phyloP scores from a whole-genome alignment of 2,329 filamentous ascomycete species.

The Curvularia sp. region DNA sequence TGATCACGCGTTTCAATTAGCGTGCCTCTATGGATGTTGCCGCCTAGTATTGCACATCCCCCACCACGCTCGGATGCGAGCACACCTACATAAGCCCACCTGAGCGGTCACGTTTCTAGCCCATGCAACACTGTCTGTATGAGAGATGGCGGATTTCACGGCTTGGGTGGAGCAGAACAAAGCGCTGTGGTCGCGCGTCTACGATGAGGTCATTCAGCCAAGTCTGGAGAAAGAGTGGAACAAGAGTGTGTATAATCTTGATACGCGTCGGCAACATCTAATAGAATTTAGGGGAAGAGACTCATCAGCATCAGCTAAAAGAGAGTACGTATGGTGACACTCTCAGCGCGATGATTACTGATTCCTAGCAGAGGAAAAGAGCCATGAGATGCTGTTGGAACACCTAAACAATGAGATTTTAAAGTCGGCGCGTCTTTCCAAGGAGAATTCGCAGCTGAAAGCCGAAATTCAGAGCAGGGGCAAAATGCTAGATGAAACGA shows the following conservation, averaged over 20 bases:
- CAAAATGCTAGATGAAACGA: neutral
- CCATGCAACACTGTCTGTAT: slow-evolving; percentile 5
- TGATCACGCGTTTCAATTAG: slow-evolving; percentile 33
- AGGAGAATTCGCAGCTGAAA: slow-evolving; percentile 28
- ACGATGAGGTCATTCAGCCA: slow-evolving; percentile 46
- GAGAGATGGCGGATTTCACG: slow-evolving; percentile 37
- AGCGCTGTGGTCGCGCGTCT: slow-evolving; percentile 39
- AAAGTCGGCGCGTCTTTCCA: slow-evolving; percentile 34
- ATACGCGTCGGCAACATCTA: slow-evolving; percentile 9
- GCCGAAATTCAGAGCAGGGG: neutral
- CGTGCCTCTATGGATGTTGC: slow-evolving; percentile 6
- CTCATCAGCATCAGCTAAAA: slow-evolving; percentile 33
- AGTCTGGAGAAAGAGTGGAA: slow-evolving; percentile 44
- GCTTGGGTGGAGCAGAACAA: slow-evolving; percentile 42
- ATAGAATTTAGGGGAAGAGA: slow-evolving; percentile 33
- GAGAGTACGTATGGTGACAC: slow-evolving; percentile 28
- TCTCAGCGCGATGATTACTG: slow-evolving; percentile 2
- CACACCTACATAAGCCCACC: neutral
- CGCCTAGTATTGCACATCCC: slow-evolving; percentile 21
- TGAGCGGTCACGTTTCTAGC: neutral
- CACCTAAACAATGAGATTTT: slow-evolving; percentile 37
- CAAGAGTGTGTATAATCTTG: slow-evolving; percentile 32
- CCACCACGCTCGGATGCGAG: neutral
- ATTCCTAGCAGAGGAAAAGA: slow-evolving; percentile 36
- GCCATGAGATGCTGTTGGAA: slow-evolving; percentile 33